Percentiles rank a stretch among this genome's conserved stretches.
phyloP scores from a whole-genome alignment of 1,284 basidiomycete species.

The Marasmius fiardii region DNA sequence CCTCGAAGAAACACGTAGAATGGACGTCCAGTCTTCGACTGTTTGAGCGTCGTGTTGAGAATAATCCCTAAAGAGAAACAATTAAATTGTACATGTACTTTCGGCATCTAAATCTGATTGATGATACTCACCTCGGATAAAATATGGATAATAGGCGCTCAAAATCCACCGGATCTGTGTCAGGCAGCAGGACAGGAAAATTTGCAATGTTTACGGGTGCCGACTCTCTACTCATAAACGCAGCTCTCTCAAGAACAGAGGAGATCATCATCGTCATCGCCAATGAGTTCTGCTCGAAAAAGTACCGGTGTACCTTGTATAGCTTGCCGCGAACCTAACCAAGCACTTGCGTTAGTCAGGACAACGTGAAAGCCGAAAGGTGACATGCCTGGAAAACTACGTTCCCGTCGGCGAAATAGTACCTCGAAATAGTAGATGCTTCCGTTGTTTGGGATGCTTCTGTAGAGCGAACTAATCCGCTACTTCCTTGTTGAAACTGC shows the following conservation, averaged over 20 bases:
- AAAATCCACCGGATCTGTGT: slow-evolving; percentile 5
- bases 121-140: slow-evolving; percentile 9
- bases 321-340: slow-evolving; percentile 2
- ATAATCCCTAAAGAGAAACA: slow-evolving; percentile 3
- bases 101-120: not conserved
- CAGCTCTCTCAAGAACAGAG: not conserved
- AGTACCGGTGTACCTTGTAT: slow-evolving; percentile 9
- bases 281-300: slow-evolving; percentile 2
- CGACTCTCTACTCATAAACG: not conserved
- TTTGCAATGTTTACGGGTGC: not conserved
- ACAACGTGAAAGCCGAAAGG: not conserved
- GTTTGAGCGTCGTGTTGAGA: slow-evolving; percentile 4
- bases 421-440: not conserved
- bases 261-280: not conserved
- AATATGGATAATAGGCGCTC: slow-evolving; percentile 9
- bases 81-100: not conserved
- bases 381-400: not conserved
- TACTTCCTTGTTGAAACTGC: not conserved
- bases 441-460: not conserved
- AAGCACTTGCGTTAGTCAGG: not conserved
- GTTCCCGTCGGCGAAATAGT: not conserved
- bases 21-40: slow-evolving; percentile 7
- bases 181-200: not conserved
- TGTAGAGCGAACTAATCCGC: not conserved
- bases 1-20: slow-evolving; percentile 4